Conservation (phyloP, 768 basidiomycete genomes). For the Mycena maculata region DNA sequence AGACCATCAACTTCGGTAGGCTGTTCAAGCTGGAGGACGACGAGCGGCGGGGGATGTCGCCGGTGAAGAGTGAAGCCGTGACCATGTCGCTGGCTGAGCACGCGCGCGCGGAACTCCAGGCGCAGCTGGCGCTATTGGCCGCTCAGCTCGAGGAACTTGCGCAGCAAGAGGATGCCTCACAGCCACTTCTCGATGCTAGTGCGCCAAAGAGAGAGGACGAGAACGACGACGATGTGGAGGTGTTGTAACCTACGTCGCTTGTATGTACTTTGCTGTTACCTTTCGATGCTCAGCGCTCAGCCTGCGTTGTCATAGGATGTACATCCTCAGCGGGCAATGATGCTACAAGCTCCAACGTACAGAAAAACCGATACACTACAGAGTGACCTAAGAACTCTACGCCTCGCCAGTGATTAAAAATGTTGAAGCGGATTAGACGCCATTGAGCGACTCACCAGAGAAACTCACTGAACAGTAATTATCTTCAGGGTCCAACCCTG, state of each 20-base stretch:
- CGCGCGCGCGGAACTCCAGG: constrained; percentile 76
- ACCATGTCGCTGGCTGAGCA: constrained; percentile 49
- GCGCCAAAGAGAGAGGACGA: constrained; percentile 43
- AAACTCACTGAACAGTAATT: too few relatives aligned
- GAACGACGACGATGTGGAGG: constrained; percentile 25
- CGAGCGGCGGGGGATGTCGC: constrained; percentile 2
- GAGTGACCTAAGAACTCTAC: too few relatives aligned
- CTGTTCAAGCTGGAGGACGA: constrained; percentile 27
- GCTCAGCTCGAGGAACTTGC: constrained; percentile 79
- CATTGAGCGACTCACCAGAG: too few relatives aligned
- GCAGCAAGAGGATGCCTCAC: constrained; percentile 47
- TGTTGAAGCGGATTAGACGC: too few relatives aligned
- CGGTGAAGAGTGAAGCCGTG: constrained; percentile 30
- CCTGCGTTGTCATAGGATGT: too few relatives aligned
- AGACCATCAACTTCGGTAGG: constrained; percentile 55
- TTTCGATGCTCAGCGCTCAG: too few relatives aligned
- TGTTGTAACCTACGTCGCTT: neutral
- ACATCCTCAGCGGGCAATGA: too few relatives aligned
- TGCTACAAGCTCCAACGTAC: too few relatives aligned
- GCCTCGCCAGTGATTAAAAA: too few relatives aligned
- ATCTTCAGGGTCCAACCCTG: too few relatives aligned
- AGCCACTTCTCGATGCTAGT: constrained; percentile 57
- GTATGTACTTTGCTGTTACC: too few relatives aligned
- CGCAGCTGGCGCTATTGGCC: constrained; percentile 77
- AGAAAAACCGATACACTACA: too few relatives aligned